Evolutionary conservation across 352 stramenopile genomes (phyloP), one percentile per base, ranked within the genome.

Genomic region (Globisporangium megalacanthum): DNA sequence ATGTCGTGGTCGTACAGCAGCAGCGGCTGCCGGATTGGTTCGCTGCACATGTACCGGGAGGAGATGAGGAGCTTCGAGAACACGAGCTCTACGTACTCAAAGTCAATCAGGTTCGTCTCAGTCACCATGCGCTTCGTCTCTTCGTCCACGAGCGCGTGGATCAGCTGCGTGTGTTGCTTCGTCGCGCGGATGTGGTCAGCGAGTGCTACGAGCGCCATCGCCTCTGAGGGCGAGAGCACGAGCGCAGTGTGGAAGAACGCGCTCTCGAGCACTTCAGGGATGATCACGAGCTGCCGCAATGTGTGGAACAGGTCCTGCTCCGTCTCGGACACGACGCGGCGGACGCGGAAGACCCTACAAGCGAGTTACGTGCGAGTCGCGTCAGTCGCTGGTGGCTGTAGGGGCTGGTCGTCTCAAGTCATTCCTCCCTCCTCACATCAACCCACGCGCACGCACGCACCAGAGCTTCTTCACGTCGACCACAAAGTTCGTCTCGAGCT

Each of bases 1-100:
- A 69, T 62, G 25, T 69, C 62, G 58, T 69, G 62, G 41, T 69
- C 62, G 58, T 69, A 69, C 25, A 52, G 36, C 37, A 69, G 62
- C 20, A 69, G 45, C 14, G 62, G 62, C 58, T 69, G 62, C 6
- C 62, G 58, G n/a, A 69, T 48, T 36, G 62, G 50, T 41, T 69
- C 58, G 3, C 53, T 56, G 49, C 62, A 69, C 39, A 60, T n/a
- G 54, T 69, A 65, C 6, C 62, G 57, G 29, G 58, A 61, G 14
- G 53, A 58, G 22, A 62, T 65, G 52, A 62, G 56, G 49, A 61
- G 57, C 20, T 53, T 54, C 9, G 62, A 58, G 48, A 61, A 69
- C 35, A 69, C 58, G 20, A 62, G 37, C 45, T 69, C 57, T 5
- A 57, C 62, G 52, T 65, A 65, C 15, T 65, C 62, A 17, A 65